A percentile compares a stretch with the other conserved stretches of the same genome.
phyloP scores from a whole-genome alignment of 2,329 filamentous ascomycete genomes.

The Beauveria sp. region DNA sequence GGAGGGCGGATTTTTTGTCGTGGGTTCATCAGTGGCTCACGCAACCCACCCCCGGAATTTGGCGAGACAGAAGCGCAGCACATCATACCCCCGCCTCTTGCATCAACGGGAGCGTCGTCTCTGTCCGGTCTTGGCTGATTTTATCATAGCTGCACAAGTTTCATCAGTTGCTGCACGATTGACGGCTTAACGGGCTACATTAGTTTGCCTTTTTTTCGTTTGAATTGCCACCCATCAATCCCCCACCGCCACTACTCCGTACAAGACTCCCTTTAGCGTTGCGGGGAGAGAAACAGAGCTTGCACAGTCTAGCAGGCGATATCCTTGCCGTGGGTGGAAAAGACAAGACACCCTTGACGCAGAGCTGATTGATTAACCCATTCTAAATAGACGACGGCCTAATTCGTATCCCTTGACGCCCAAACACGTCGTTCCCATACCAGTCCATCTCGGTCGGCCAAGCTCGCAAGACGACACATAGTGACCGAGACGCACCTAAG shows the following conservation, averaged over 20 bases:
- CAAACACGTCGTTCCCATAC: not conserved
- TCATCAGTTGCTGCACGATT: not conserved
- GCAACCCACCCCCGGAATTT: constrained; percentile 5
- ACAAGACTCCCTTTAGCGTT: not conserved
- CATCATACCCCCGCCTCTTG: constrained; percentile 9
- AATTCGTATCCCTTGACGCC: not conserved
- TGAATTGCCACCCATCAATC: not conserved
- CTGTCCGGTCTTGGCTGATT: not conserved
- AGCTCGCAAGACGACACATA: constrained; percentile 4
- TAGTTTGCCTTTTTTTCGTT: not conserved
- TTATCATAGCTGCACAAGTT: not conserved
- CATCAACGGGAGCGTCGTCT: not conserved
- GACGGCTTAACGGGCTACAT: no score
- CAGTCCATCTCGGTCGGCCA: not conserved
- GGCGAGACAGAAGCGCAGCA: not conserved
- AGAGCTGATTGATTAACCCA: not conserved
- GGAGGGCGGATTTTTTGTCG: not conserved
- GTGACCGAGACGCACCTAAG: not conserved
- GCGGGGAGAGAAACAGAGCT: not conserved
- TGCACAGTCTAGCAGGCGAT: not conserved
- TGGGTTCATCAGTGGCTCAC: not conserved
- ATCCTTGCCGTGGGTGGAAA: not conserved
- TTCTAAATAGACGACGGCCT: not conserved
- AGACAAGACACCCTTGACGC: not conserved
- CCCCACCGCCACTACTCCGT: not conserved